Evolutionary conservation across 106 monocot species (phyloP).

Genomic region (Gastrodia elata): DNA sequence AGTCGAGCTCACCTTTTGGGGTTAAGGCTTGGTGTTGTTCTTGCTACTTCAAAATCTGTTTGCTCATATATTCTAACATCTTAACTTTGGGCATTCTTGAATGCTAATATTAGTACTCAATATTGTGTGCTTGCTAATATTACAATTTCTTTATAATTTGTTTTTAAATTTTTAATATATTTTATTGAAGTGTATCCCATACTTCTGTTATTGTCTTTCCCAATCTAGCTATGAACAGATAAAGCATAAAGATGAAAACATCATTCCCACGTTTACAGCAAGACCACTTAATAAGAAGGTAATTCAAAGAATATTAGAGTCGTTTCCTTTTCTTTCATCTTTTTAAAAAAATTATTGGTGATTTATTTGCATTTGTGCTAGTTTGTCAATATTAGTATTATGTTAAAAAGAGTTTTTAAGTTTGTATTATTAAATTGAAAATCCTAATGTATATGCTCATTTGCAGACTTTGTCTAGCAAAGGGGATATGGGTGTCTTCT

Average conservation of each 20-base stretch:
- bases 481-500: conserved; percentile 24
- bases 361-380: background rate
- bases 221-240: background rate
- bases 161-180: background rate
- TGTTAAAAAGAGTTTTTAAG: background rate
- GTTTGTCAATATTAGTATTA: background rate
- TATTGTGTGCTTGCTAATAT: conserved; percentile 3
- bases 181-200: conserved; percentile 1
- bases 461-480: conserved; percentile 23
- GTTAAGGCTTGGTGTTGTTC: no score
- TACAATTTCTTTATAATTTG: background rate
- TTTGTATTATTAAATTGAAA: background rate
- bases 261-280: conserved; percentile 13
- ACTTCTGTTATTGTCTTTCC: background rate
- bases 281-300: conserved; percentile 28
- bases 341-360: background rate
- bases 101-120: background rate
- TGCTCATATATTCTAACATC: background rate
- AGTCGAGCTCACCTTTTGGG: no score
- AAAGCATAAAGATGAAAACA: conserved; percentile 1
- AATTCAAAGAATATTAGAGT: background rate
- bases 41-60: no score
- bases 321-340: background rate
- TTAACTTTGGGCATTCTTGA: background rate
- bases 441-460: background rate